phyloP scores from a whole-genome alignment of 805 yeast genomes.

The Yamadazyma endophytica region DNA sequence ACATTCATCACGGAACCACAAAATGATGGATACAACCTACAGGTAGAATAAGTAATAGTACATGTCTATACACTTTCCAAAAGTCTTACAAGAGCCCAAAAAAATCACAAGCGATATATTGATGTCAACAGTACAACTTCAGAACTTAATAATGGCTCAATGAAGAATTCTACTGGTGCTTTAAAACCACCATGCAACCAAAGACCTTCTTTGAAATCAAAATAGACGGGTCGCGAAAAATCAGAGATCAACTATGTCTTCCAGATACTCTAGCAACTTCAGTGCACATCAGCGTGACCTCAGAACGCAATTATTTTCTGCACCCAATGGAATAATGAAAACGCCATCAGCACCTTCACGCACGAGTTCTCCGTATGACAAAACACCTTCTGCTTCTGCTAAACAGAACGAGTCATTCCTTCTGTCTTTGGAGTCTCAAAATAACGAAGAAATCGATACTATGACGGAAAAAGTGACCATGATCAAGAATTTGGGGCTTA shows the following conservation, averaged over 20 bases:
- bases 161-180: too few relatives aligned
- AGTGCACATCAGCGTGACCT: constrained; percentile 40
- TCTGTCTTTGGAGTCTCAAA: constrained; percentile 41
- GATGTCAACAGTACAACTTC: too few relatives aligned
- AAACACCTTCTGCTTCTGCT: constrained; percentile 20
- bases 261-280: constrained; percentile 23
- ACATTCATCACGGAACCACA: too few relatives aligned
- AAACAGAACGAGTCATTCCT: constrained; percentile 39
- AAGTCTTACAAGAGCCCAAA: too few relatives aligned
- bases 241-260: constrained; percentile 15
- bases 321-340: constrained; percentile 13
- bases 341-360: constrained; percentile 21
- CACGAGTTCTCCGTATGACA: constrained; percentile 37
- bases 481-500: constrained; percentile 37
- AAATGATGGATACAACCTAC: too few relatives aligned
- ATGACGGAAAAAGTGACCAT: constrained; percentile 40
- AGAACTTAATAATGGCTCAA: too few relatives aligned
- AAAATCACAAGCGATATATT: too few relatives aligned
- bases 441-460: constrained; percentile 36
- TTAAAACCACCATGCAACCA: too few relatives aligned
- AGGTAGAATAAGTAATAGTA: too few relatives aligned
- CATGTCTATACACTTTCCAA: too few relatives aligned
- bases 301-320: constrained; percentile 37
- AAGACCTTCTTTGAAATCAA: too few relatives aligned
- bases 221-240: too few relatives aligned